phyloP scores from a whole-genome alignment of 2,329 filamentous ascomycete genomes.

The Zymoseptoria pseudotritici region DNA sequence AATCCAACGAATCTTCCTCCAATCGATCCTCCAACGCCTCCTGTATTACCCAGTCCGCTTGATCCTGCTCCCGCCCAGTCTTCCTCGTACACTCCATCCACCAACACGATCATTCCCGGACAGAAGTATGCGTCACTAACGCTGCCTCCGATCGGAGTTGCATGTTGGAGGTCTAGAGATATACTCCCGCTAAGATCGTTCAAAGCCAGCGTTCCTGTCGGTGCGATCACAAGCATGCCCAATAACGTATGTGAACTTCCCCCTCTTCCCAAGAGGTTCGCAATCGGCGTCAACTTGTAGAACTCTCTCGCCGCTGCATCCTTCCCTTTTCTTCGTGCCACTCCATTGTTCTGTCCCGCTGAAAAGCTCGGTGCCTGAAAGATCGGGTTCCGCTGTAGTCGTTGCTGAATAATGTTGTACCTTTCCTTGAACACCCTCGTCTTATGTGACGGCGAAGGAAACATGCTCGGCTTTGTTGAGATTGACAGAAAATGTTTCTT shows the following conservation, averaged over 20 bases:
- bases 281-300: constrained; percentile 84
- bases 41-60: constrained; percentile 54
- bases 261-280: constrained; percentile 67
- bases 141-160: constrained; percentile 53
- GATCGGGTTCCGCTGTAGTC: constrained; percentile 82
- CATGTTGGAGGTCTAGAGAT: constrained; percentile 70
- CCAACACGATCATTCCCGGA: constrained; percentile 90
- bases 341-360: constrained; percentile 37
- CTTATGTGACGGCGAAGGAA: constrained; percentile 74
- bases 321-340: constrained; percentile 25
- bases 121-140: constrained; percentile 73
- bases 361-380: constrained; percentile 79
- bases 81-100: constrained; percentile 95
- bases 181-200: constrained; percentile 87
- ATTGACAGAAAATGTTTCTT: constrained; percentile 84
- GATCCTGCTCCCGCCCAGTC: constrained; percentile 66
- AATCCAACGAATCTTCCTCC: constrained; percentile 89
- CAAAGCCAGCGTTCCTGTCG: constrained; percentile 73
- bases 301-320: constrained; percentile 56
- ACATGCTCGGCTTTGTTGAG: constrained; percentile 35
- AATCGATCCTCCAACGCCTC: constrained; percentile 80
- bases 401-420: constrained; percentile 87
- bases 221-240: constrained; percentile 71
- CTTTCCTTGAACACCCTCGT: constrained; percentile 80
- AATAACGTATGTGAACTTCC: constrained; percentile 80